Evolutionary conservation across 2,329 filamentous ascomycete genomes (phyloP).

Genomic region (Fusarium sp.): DNA sequence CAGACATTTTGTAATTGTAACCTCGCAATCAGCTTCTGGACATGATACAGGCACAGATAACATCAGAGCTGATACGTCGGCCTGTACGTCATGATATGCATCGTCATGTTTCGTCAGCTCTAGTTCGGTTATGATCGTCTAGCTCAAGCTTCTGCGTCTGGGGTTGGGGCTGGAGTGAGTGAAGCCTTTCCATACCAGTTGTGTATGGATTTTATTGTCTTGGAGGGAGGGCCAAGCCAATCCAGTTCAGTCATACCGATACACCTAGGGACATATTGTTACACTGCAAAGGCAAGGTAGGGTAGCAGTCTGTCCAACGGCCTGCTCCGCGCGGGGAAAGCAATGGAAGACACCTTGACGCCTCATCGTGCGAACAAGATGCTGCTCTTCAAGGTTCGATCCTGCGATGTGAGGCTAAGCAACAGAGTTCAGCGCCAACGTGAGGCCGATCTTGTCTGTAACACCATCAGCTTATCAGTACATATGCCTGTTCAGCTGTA

Average conservation of each 20-base stretch:
- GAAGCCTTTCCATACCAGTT: slow-evolving; percentile 14
- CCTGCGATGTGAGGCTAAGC: slow-evolving; percentile 20
- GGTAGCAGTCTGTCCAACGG: slow-evolving; percentile 14
- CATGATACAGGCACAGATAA: slow-evolving; percentile 18
- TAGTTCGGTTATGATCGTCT: slow-evolving; percentile 33
- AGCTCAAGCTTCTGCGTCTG: slow-evolving; percentile 6
- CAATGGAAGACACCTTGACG: slow-evolving; percentile 9
- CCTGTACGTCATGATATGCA: slow-evolving; percentile 36
- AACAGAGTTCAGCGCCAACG: slow-evolving; percentile 37
- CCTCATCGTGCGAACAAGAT: slow-evolving; percentile 19
- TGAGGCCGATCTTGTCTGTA: slow-evolving; percentile 16
- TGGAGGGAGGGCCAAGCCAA: slow-evolving; percentile 7
- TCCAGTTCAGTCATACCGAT: background rate
- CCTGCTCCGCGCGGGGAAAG: slow-evolving; percentile 22
- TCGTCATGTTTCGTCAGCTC: slow-evolving; percentile 36
- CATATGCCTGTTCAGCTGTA: background rate
- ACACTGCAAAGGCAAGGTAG: background rate
- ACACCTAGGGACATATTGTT: background rate
- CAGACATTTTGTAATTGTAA: background rate
- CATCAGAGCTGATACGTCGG: slow-evolving; percentile 27
- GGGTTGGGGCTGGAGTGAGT: background rate
- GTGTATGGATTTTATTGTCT: background rate
- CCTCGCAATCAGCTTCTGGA: background rate
- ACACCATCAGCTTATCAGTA: slow-evolving; percentile 6
- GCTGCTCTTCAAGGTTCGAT: slow-evolving; percentile 31